These are phyloP conservation scores for Mollisia scopiformis DNA, from an alignment of 2,329 filamentous ascomycete genomes.

Conservation along the genomic window DNA sequence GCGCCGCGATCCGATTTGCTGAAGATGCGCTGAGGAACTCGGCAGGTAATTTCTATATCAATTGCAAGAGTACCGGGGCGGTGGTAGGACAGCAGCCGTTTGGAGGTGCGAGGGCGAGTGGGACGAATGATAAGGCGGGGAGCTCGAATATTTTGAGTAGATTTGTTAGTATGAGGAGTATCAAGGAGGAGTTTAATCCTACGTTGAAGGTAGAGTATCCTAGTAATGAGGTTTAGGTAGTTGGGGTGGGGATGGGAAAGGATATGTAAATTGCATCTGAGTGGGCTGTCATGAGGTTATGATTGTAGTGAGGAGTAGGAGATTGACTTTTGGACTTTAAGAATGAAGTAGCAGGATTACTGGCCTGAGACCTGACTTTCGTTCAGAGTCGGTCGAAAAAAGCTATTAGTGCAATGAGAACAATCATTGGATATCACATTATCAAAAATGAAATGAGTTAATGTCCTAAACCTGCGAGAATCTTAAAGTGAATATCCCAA, in stretches of 20 bases:
- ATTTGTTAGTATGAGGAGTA: slow-evolving; percentile 68
- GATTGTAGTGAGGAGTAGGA: neutral
- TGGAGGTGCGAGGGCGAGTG: slow-evolving; percentile 68
- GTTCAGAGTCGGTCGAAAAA: neutral
- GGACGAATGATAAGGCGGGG: slow-evolving; percentile 76
- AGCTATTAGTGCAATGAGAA: no score
- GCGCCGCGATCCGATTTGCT: slow-evolving; percentile 65
- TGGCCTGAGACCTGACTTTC: neutral
- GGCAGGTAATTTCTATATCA: slow-evolving; percentile 85
- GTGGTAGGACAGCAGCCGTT: slow-evolving; percentile 76
- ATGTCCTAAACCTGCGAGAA: no score
- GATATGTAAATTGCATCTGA: neutral
- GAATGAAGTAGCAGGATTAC: neutral
- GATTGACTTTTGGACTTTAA: no score
- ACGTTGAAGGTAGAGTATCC: slow-evolving; percentile 68
- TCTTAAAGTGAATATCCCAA: no score
- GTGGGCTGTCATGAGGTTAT: neutral
- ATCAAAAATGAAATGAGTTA: neutral
- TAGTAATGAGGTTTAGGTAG: slow-evolving; percentile 60
- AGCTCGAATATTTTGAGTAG: slow-evolving; percentile 64
- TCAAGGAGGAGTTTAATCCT: slow-evolving; percentile 76
- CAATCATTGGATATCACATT: no score
- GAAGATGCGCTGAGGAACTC: slow-evolving; percentile 73
- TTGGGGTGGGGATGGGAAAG: neutral
- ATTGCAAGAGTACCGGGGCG: slow-evolving; percentile 78